phyloP scores from a whole-genome alignment of 176 grass and related monocot genomes.

The Triticum turgidum region DNA sequence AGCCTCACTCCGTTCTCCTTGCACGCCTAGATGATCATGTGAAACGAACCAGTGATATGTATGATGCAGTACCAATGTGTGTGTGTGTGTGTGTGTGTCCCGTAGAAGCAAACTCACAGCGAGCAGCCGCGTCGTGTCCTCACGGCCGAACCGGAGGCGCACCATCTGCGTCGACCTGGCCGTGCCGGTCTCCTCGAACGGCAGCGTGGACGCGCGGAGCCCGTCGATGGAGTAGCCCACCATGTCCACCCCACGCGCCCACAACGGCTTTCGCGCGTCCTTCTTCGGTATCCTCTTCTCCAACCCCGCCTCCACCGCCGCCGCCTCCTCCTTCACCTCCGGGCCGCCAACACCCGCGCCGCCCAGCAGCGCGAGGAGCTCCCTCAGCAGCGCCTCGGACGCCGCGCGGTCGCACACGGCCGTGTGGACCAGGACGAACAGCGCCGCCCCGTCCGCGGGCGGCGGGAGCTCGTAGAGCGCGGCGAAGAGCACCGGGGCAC shows the following conservation, averaged over 20 bases:
- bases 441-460: slow-evolving; percentile 15
- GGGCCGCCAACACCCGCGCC: background rate
- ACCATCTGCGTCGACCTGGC: slow-evolving; percentile 58
- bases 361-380: slow-evolving; percentile 17
- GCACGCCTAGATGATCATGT: slow-evolving; percentile 55
- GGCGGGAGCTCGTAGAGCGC: slow-evolving; percentile 55
- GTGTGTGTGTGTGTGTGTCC: background rate
- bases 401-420: slow-evolving; percentile 65
- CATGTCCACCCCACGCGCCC: slow-evolving; percentile 79
- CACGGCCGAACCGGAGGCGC: slow-evolving; percentile 46
- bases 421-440: slow-evolving; percentile 75
- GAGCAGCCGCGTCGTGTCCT: slow-evolving; percentile 69
- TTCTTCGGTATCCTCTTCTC: slow-evolving; percentile 68
- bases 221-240: slow-evolving; percentile 88
- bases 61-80: no score
- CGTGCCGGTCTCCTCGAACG: slow-evolving; percentile 57
- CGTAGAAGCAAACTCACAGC: slow-evolving; percentile 36
- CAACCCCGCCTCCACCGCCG: slow-evolving; percentile 39
- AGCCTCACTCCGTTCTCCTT: slow-evolving; percentile 70
- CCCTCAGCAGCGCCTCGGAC: background rate
- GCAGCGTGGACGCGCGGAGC: slow-evolving; percentile 62
- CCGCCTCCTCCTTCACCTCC: slow-evolving; percentile 10
- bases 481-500: slow-evolving; percentile 48
- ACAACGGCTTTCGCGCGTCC: slow-evolving; percentile 77
- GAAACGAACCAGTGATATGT: no score